Conservation (phyloP, 129 eudicot genomes). For the Escallonia herrerae region DNA sequence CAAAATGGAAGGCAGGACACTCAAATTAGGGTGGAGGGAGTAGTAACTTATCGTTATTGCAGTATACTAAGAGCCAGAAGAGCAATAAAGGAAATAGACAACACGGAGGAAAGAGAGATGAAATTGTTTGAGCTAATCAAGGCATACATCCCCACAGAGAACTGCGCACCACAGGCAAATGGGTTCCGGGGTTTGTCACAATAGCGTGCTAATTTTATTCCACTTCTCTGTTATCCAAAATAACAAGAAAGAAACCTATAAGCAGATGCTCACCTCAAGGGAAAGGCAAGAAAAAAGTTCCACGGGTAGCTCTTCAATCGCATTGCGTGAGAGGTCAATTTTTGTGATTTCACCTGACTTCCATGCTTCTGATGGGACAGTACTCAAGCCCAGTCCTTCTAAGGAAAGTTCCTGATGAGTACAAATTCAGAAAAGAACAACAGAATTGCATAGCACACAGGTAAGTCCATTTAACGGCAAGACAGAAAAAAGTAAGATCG, state of each 20-base stretch:
- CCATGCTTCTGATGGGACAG: slow-evolving; percentile 76
- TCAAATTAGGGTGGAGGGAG: too few species aligned
- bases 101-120: neutral
- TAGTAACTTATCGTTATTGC: neutral
- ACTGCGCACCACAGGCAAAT: neutral
- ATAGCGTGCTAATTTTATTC: neutral
- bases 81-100: neutral
- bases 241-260: neutral
- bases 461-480: neutral
- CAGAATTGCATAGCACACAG: neutral
- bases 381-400: slow-evolving; percentile 55
- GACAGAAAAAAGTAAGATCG: neutral
- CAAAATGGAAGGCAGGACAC: too few species aligned
- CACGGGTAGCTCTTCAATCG: slow-evolving; percentile 65
- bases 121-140: neutral
- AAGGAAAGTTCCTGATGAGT: slow-evolving; percentile 69
- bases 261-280: slow-evolving; percentile 52
- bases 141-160: slow-evolving; percentile 3
- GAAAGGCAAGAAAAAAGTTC: slow-evolving; percentile 68
- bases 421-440: neutral
- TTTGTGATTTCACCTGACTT: slow-evolving; percentile 63
- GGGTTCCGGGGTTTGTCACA: neutral
- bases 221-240: neutral
- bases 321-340: slow-evolving; percentile 72
- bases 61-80: neutral